These are phyloP conservation scores for Fusarium sulawesiense DNA, from an alignment of 2,329 filamentous ascomycete species.

Conservation along the genomic window DNA sequence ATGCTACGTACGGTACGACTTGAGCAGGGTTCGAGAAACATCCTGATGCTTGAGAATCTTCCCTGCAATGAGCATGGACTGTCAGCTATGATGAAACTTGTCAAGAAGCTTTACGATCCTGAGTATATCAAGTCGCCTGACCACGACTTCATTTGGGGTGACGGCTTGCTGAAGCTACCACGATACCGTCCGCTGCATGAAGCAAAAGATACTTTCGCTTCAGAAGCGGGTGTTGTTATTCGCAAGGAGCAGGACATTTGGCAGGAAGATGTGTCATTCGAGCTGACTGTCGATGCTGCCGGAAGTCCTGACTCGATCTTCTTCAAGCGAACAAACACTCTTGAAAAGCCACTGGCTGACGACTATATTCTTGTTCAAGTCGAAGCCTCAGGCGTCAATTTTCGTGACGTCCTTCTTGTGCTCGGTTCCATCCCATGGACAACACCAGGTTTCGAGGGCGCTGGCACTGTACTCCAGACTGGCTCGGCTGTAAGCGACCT, in stretches of 20 bases:
- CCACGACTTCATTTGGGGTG: not conserved
- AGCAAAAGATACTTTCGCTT: not conserved
- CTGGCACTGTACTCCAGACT: conserved; percentile 36
- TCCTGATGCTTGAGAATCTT: not conserved
- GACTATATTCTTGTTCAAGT: conserved; percentile 13
- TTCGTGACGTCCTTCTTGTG: conserved; percentile 37
- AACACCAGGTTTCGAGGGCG: conserved; percentile 40
- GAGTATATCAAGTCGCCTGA: not conserved
- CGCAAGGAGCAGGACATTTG: not conserved
- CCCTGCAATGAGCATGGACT: not conserved
- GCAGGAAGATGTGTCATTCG: not conserved
- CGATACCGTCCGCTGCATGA: not conserved
- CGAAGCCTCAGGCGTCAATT: conserved; percentile 30
- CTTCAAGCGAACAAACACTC: not conserved
- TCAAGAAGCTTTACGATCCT: not conserved
- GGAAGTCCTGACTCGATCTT: not conserved
- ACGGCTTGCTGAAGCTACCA: not conserved
- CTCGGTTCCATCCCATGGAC: conserved; percentile 42
- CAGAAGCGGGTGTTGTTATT: not conserved
- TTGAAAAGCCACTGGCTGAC: not conserved
- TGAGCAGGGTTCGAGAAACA: not conserved
- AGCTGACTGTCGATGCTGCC: not conserved
- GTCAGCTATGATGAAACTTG: not conserved
- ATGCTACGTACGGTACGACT: not conserved
- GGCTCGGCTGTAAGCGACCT: not conserved